These are phyloP conservation scores for Herpotrichia juniperi DNA, from an alignment of 2,329 filamentous ascomycete genomes.

Conservation along the genomic window DNA sequence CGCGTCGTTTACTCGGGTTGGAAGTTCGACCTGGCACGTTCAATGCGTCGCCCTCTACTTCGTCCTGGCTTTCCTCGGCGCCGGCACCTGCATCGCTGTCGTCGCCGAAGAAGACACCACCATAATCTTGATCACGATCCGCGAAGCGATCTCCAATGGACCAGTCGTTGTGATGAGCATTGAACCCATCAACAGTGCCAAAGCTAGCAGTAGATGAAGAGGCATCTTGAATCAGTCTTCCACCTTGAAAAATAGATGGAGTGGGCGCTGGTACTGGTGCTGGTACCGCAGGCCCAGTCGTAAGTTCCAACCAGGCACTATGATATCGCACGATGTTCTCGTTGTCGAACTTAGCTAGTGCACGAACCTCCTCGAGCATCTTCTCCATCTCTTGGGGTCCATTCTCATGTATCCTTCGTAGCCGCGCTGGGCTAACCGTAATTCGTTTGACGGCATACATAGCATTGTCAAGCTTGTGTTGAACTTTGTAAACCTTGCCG, in stretches of 20 bases:
- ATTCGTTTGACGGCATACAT: slow-evolving; percentile 73
- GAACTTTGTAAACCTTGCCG: slow-evolving; percentile 67
- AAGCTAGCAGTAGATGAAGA: slow-evolving; percentile 18
- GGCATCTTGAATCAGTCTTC: slow-evolving; percentile 31
- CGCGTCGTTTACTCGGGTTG: slow-evolving; percentile 28
- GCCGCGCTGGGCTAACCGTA: slow-evolving; percentile 58
- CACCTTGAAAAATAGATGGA: slow-evolving; percentile 17
- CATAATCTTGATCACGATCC: slow-evolving; percentile 18
- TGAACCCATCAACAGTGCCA: slow-evolving; percentile 14
- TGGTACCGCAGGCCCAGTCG: slow-evolving; percentile 21
- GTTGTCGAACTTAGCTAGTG: slow-evolving; percentile 67
- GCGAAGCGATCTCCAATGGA: slow-evolving; percentile 25
- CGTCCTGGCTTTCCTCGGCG: slow-evolving; percentile 10
- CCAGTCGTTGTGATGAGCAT: slow-evolving; percentile 19
- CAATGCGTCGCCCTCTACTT: background rate
- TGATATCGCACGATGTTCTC: slow-evolving; percentile 71
- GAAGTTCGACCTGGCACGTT: slow-evolving; percentile 12
- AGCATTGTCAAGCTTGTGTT: slow-evolving; percentile 65
- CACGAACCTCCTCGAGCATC: slow-evolving; percentile 66
- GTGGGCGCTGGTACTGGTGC: slow-evolving; percentile 7
- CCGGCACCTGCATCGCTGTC: slow-evolving; percentile 26
- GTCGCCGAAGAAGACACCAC: slow-evolving; percentile 40
- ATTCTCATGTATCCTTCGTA: slow-evolving; percentile 58
- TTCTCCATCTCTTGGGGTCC: slow-evolving; percentile 61
- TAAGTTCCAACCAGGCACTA: slow-evolving; percentile 66